Evolutionary conservation across 371 early-diverging fungal species (phyloP).

Genomic region (Sporodiniella umbellata): DNA sequence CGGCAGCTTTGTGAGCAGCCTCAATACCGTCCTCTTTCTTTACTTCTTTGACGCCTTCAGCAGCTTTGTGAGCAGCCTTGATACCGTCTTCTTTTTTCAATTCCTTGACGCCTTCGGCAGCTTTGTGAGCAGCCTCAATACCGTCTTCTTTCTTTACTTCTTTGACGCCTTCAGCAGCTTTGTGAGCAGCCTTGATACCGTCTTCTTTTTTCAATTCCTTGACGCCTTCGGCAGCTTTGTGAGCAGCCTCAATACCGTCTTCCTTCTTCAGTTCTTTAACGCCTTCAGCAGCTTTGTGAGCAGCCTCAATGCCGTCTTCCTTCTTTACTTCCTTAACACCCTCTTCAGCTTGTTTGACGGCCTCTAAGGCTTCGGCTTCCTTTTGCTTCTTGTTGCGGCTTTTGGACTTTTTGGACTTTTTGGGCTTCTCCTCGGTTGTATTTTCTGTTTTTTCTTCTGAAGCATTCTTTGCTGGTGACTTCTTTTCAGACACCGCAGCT

Average conservation of each 20-base stretch:
- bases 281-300: conserved; percentile 3
- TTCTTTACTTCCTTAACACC: conserved; percentile 11
- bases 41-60: neutral
- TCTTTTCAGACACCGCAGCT: conserved; percentile 49
- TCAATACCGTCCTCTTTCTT: neutral
- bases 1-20: conserved; percentile 4
- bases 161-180: neutral
- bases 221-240: conserved; percentile 11
- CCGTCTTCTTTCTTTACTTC: conserved; percentile 1
- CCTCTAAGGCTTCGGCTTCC: neutral
- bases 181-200: conserved; percentile 2
- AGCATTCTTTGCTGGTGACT: neutral
- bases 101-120: conserved; percentile 1
- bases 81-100: conserved; percentile 9
- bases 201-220: conserved; percentile 15
- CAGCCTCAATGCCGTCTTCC: conserved; percentile 9
- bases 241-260: conserved; percentile 9
- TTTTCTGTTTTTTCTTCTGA: neutral
- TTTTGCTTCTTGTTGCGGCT: conserved; percentile 1
- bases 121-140: conserved; percentile 6
- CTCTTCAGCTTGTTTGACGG: conserved; percentile 9
- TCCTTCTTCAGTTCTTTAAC: conserved; percentile 13
- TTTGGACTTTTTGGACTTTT: neutral
- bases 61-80: neutral
- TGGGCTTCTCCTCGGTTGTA: neutral